Base-by-base conservation (phyloP, 371 early-diverging fungal species). In the Mortierella sp. region DNA sequence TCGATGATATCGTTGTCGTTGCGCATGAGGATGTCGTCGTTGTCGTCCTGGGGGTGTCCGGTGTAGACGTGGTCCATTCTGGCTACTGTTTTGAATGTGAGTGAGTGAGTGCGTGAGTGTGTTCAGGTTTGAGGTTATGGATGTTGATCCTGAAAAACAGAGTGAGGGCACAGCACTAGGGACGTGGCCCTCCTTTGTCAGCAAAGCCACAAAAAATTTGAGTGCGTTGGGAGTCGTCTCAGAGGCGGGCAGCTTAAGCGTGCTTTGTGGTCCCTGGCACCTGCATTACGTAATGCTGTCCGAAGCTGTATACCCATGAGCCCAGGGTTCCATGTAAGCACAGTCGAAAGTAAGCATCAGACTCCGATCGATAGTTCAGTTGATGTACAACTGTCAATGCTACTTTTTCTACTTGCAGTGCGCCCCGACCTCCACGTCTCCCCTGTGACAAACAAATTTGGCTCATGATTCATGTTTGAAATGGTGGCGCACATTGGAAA, bases 11-110 rank as follows among this genome's bases (percentile, higher is more conserved):
- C 58, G 58, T 58, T 58, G 58, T 58, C 58, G 37, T 16, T 34
- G 34, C 58, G 58, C 58, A 58, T 58, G 34, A 58, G 37, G 58
- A 58, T 31, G 34, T 58, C 58, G 16, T 58, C 58, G 2, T 48
- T 16, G 26, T 76, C 76, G 61, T 41, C 47, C 24, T 45, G 50
- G 4, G 29, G 64, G 58, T 58, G 58, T 58, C 34, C 58, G 19
- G 34, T 58, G 58, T 58, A 55, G 26, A 55, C 7, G 58, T 31
- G 34, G 34, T 58, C 58, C 58, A 58, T 58, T 6, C 13, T 58
- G 34, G 22, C 37, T 5, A 4, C 37, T 6, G 29, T 16, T 58
- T 34, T 58, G 58, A 55, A 16, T 55, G 55, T 55, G 6, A 14
- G 31, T 19, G 31, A 34, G 34, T 16, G 58, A 16, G 31, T 26